phyloP scores from a whole-genome alignment of 371 early-diverging fungal genomes.

The Apophysomyces trapeziformis region DNA sequence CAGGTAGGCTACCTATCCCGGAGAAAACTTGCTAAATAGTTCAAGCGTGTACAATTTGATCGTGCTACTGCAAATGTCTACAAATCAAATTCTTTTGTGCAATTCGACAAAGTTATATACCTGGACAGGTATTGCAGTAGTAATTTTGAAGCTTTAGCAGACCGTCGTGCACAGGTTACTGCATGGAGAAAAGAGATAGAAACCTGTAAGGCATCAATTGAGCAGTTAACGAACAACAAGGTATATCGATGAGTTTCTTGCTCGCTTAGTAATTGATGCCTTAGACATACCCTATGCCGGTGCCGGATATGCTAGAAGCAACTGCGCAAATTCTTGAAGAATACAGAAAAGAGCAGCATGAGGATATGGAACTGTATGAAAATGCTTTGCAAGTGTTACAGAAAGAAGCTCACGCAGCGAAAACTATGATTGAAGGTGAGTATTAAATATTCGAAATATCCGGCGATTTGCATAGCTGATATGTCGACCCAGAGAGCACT shows the following conservation, averaged over 20 bases:
- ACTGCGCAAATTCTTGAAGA: conserved; percentile 36
- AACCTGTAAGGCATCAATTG: conserved; percentile 26
- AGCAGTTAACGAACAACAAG: conserved; percentile 35
- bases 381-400: conserved; percentile 28
- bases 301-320: conserved; percentile 48
- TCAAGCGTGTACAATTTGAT: conserved; percentile 71
- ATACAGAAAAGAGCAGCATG: conserved; percentile 13
- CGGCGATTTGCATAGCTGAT: too few species aligned
- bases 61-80: conserved; percentile 58
- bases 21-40: background rate
- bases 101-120: conserved; percentile 57
- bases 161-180: conserved; percentile 37
- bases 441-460: background rate
- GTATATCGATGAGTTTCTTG: conserved; percentile 15
- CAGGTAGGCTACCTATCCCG: conserved; percentile 37
- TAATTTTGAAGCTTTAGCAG: conserved; percentile 41
- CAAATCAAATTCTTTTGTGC: conserved; percentile 68
- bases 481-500: conserved; percentile 12
- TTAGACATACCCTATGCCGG: conserved; percentile 42
- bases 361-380: conserved; percentile 17
- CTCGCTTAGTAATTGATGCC: background rate
- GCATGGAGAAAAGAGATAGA: conserved; percentile 41
- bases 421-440: conserved; percentile 25
- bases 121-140: conserved; percentile 60
- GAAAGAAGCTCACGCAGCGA: conserved; percentile 24